phyloP scores from a whole-genome alignment of 495 filamentous ascomycete species.

The Tetracladium marchalianum region DNA sequence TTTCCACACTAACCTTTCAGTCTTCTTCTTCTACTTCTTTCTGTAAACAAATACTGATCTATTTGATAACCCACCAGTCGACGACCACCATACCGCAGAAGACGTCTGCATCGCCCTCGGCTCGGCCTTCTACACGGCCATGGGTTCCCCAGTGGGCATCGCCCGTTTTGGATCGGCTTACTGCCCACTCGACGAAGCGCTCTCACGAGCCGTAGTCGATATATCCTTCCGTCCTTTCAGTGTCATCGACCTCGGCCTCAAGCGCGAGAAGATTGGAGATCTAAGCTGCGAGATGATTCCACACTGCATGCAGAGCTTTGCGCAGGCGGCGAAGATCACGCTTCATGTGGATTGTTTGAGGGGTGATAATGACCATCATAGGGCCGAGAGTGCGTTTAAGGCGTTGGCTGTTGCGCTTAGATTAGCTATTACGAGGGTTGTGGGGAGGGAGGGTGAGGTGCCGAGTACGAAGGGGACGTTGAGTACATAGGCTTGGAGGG shows the following conservation, averaged over 20 bases:
- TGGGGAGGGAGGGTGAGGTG: constrained; percentile 78
- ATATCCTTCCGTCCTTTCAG: constrained; percentile 82
- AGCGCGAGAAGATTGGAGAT: constrained; percentile 86
- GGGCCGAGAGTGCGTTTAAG: constrained; percentile 96
- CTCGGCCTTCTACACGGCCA: constrained; percentile 65
- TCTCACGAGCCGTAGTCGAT: constrained; percentile 89
- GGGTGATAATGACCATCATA: constrained; percentile 91
- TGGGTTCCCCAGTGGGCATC: constrained; percentile 67
- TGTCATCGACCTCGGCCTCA: constrained; percentile 70
- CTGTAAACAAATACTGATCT: constrained; percentile 2
- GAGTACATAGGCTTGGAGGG: constrained; percentile 26
- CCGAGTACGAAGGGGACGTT: constrained; percentile 89
- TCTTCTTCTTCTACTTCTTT: neutral
- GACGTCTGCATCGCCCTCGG: constrained; percentile 91
- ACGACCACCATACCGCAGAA: constrained; percentile 98
- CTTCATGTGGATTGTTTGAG: constrained; percentile 84
- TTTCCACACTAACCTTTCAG: neutral
- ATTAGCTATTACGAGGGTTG: constrained; percentile 61
- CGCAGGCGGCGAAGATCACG: constrained; percentile 81
- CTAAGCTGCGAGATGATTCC: constrained; percentile 95
- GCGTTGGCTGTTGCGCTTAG: constrained; percentile 79
- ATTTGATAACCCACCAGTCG: constrained; percentile 45
- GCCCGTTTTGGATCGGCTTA: constrained; percentile 87
- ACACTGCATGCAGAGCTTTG: constrained; percentile 89
- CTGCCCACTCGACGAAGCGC: constrained; percentile 87